These are phyloP conservation scores for Penicillium sp. DNA, from an alignment of 2,329 filamentous ascomycete genomes.

Conservation along the genomic window DNA sequence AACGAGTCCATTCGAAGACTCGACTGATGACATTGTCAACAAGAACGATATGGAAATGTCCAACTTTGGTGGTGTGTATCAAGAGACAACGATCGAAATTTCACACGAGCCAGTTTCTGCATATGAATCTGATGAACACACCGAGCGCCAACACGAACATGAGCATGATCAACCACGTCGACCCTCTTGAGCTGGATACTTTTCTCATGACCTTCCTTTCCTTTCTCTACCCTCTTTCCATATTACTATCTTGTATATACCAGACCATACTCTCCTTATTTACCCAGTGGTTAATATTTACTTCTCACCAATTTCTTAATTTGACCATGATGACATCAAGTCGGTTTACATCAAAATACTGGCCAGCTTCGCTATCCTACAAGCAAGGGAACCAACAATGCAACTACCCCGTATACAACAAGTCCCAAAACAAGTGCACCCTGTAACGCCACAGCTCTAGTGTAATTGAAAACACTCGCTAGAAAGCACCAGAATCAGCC, in stretches of 20 bases:
- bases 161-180: not conserved
- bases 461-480: not conserved
- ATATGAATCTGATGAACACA: slow-evolving; percentile 11
- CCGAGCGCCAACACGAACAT: not conserved
- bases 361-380: not conserved
- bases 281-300: not conserved
- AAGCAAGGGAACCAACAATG: not conserved
- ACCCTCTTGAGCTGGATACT: not conserved
- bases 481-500: not conserved
- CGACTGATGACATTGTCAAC: slow-evolving; percentile 46
- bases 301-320: not conserved
- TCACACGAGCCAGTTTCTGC: slow-evolving; percentile 34
- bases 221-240: not conserved
- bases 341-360: not conserved
- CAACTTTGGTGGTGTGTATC: slow-evolving; percentile 41
- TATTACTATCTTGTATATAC: slow-evolving; percentile 10
- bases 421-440: too few relatives aligned
- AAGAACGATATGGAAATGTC: slow-evolving; percentile 35
- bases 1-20: slow-evolving; percentile 38
- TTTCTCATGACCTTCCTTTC: slow-evolving; percentile 1
- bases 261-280: not conserved
- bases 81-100: slow-evolving; percentile 47
- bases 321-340: not conserved
- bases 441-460: not conserved
- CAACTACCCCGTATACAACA: not conserved